Evolutionary conservation across 1,284 basidiomycete species (phyloP).

Genomic region (Ceratobasidium sp.): DNA sequence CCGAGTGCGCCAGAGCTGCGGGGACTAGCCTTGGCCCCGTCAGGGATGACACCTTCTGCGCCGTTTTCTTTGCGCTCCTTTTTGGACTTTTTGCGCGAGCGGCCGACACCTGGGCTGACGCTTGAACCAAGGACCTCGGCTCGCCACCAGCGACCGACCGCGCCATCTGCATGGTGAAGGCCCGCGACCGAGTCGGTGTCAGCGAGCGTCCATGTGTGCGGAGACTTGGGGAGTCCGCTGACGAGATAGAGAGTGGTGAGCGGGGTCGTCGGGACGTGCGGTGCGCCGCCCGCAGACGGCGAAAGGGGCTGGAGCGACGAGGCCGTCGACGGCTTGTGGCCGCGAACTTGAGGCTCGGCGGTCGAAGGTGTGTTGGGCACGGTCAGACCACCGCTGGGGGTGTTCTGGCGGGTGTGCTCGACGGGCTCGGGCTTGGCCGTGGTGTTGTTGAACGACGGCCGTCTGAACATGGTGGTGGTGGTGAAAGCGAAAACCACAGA

Average conservation of each 20-base stretch:
- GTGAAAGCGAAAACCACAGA: neutral
- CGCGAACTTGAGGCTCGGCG: constrained; percentile 32
- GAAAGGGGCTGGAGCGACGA: constrained; percentile 42
- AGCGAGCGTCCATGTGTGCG: constrained; percentile 93
- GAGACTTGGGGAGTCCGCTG: constrained; percentile 83
- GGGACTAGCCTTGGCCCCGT: constrained; percentile 20
- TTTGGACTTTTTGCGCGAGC: constrained; percentile 49
- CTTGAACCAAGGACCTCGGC: constrained; percentile 93
- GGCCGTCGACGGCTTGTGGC: constrained; percentile 40
- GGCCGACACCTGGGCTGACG: constrained; percentile 77
- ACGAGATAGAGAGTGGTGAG: constrained; percentile 87
- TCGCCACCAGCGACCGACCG: constrained; percentile 92
- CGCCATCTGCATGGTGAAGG: constrained; percentile 86
- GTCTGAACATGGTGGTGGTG: constrained; percentile 31
- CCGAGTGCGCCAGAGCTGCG: constrained; percentile 59
- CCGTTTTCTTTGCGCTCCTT: constrained; percentile 52
- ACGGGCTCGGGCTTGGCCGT: constrained; percentile 51
- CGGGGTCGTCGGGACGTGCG: constrained; percentile 62
- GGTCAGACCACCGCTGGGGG: constrained; percentile 18
- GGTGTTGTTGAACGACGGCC: constrained; percentile 20
- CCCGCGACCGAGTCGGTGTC: constrained; percentile 89
- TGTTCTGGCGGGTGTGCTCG: constrained; percentile 54
- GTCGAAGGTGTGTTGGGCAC: constrained; percentile 29
- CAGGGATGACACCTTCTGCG: constrained; percentile 48
- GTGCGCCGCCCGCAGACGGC: constrained; percentile 31